phyloP scores from a whole-genome alignment of 2,329 filamentous ascomycete genomes.

The Aspergillus hortae region DNA sequence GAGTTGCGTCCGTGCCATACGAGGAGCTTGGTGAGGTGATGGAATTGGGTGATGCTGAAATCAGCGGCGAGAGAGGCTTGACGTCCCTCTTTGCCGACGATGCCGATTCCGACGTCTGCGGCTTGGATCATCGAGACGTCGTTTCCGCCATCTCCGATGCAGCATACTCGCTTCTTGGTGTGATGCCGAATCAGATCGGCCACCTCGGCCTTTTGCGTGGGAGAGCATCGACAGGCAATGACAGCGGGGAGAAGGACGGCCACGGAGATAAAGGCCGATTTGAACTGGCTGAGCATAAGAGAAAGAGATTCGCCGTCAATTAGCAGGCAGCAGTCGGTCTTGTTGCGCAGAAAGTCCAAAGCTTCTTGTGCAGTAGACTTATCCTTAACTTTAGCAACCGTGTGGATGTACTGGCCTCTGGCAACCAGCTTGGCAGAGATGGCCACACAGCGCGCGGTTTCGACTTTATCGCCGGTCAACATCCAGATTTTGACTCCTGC shows the following conservation, averaged over 20 bases:
- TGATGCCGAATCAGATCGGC: slow-evolving; percentile 84
- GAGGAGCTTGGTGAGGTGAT: slow-evolving; percentile 90
- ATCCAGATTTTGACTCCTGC: slow-evolving; percentile 99
- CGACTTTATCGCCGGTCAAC: slow-evolving; percentile 97
- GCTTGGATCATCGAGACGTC: slow-evolving; percentile 99
- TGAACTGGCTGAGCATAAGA: slow-evolving; percentile 77
- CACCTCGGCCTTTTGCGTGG: slow-evolving; percentile 93
- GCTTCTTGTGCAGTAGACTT: slow-evolving; percentile 84
- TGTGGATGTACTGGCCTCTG: slow-evolving; percentile 92
- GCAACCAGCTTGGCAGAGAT: slow-evolving; percentile 92
- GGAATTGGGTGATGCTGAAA: slow-evolving; percentile 94
- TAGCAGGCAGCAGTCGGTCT: slow-evolving; percentile 79
- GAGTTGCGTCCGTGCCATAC: slow-evolving; percentile 98
- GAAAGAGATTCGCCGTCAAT: slow-evolving; percentile 91
- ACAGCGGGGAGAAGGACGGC: slow-evolving; percentile 87
- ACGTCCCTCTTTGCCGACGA: slow-evolving; percentile 94
- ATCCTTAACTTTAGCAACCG: slow-evolving; percentile 77
- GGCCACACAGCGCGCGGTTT: slow-evolving; percentile 93
- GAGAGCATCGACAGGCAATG: slow-evolving; percentile 93
- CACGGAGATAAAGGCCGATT: slow-evolving; percentile 78
- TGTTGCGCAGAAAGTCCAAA: slow-evolving; percentile 82
- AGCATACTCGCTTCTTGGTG: slow-evolving; percentile 93
- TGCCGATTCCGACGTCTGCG: slow-evolving; percentile 94
- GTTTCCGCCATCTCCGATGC: slow-evolving; percentile 96
- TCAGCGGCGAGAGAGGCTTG: slow-evolving; percentile 94